These are phyloP conservation scores for Hypsizygus marmoreus DNA, from an alignment of 768 basidiomycete species.

Conservation along the genomic window DNA sequence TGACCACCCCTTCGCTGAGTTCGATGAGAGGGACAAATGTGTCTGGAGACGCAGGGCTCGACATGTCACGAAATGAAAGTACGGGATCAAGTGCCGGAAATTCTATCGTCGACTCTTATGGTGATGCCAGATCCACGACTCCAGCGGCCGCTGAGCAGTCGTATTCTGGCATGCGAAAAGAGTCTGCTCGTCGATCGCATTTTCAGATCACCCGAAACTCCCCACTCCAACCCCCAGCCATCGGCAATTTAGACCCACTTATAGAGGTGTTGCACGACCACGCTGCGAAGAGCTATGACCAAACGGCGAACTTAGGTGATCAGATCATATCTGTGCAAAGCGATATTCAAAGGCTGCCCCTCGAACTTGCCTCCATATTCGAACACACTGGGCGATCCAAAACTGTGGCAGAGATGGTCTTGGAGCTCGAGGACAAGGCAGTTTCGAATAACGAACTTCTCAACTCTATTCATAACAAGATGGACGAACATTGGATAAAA, in stretches of 20 bases:
- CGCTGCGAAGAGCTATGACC: slow-evolving; percentile 5
- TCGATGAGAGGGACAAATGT: neutral
- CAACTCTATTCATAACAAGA: slow-evolving; percentile 5
- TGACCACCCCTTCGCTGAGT: slow-evolving; percentile 14
- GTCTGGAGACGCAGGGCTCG: neutral
- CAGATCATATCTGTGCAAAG: slow-evolving; percentile 16
- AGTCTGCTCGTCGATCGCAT: neutral
- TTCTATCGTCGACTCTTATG: slow-evolving; percentile 30
- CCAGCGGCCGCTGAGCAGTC: neutral
- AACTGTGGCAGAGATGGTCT: slow-evolving; percentile 9
- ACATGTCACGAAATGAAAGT: slow-evolving; percentile 12
- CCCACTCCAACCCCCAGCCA: too few species aligned
- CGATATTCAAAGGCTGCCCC: slow-evolving; percentile 13
- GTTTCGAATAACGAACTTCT: slow-evolving; percentile 7
- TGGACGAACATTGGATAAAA: neutral
- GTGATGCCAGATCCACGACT: neutral
- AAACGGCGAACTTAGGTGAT: slow-evolving; percentile 4
- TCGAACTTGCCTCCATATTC: slow-evolving; percentile 10
- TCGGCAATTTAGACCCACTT: slow-evolving; percentile 7
- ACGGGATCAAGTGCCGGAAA: slow-evolving; percentile 16
- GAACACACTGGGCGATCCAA: slow-evolving; percentile 1
- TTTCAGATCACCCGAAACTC: too few species aligned
- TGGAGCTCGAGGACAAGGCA: slow-evolving; percentile 15
- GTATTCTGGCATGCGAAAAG: too few species aligned
- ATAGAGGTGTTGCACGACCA: slow-evolving; percentile 13